phyloP scores from a whole-genome alignment of 371 early-diverging fungal genomes.

The Mortierella sp. region DNA sequence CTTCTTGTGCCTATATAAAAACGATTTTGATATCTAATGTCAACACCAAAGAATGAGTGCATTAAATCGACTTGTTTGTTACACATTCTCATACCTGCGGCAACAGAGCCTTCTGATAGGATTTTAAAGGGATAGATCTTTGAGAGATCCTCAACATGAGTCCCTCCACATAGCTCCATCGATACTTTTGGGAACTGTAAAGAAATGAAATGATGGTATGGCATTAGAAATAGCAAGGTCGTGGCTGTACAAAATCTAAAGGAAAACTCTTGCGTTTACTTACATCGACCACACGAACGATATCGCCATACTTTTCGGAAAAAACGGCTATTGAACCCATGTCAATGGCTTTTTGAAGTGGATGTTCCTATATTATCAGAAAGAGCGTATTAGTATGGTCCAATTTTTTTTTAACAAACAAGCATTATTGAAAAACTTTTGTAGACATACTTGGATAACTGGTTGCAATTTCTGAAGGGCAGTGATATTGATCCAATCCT shows the following conservation, averaged over 20 bases:
- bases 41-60: background rate
- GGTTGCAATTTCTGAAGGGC: slow-evolving; percentile 60
- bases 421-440: too few relatives aligned
- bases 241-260: background rate
- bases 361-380: slow-evolving; percentile 58
- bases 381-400: too few relatives aligned
- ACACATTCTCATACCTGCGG: slow-evolving; percentile 64
- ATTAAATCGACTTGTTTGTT: background rate
- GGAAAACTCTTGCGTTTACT: slow-evolving; percentile 1
- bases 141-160: slow-evolving; percentile 73
- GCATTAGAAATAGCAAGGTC: background rate
- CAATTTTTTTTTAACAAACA: too few relatives aligned
- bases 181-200: slow-evolving; percentile 67
- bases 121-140: slow-evolving; percentile 81
- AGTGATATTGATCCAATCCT: slow-evolving; percentile 71
- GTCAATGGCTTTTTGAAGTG: slow-evolving; percentile 71
- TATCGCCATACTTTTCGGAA: slow-evolving; percentile 76
- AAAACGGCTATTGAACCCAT: slow-evolving; percentile 77
- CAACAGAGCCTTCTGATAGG: slow-evolving; percentile 75
- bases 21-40: background rate
- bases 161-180: slow-evolving; percentile 83
- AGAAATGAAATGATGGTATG: background rate
- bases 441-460: slow-evolving; percentile 56
- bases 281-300: slow-evolving; percentile 73
- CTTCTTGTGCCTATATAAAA: slow-evolving; percentile 71